Conservation (phyloP, 768 basidiomycete genomes). For the Serendipita sp. region DNA sequence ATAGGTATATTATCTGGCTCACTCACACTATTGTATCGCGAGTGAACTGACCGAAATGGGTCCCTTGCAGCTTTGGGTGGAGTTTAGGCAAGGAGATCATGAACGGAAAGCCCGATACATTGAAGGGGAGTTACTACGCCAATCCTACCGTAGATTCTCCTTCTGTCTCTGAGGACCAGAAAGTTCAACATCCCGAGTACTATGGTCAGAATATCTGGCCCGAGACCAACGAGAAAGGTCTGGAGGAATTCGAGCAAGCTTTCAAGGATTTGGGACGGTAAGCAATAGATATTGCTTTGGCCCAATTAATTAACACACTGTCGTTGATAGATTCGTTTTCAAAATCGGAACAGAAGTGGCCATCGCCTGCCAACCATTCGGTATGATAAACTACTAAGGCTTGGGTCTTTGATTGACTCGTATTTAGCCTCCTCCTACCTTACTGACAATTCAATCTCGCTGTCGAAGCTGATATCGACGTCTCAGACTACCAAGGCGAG, state of each 20-base stretch:
- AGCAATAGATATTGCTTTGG: slow-evolving; percentile 7
- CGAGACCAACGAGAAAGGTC: slow-evolving; percentile 30
- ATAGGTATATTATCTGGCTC: slow-evolving; percentile 34
- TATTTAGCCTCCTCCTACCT: slow-evolving; percentile 47
- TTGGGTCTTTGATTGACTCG: slow-evolving; percentile 2
- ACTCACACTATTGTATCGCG: too few species aligned
- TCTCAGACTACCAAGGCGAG: slow-evolving; percentile 84
- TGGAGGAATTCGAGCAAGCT: slow-evolving; percentile 68
- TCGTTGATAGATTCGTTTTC: slow-evolving; percentile 48
- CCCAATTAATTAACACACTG: slow-evolving; percentile 7
- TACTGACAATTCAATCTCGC: slow-evolving; percentile 46
- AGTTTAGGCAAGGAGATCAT: slow-evolving; percentile 97
- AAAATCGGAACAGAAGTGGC: slow-evolving; percentile 69
- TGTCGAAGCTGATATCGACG: slow-evolving; percentile 52
- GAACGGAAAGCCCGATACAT: slow-evolving; percentile 79
- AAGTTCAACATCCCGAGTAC: slow-evolving; percentile 56
- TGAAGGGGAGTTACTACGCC: slow-evolving; percentile 93
- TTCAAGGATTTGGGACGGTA: slow-evolving; percentile 76
- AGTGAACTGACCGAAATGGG: neutral
- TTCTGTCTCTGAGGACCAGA: slow-evolving; percentile 39
- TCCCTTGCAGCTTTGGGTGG: slow-evolving; percentile 70
- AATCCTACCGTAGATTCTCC: slow-evolving; percentile 59
- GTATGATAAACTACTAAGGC: slow-evolving; percentile 23
- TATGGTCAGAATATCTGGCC: slow-evolving; percentile 81
- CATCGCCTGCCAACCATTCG: slow-evolving; percentile 79